Base-by-base conservation (phyloP, 2,329 filamentous ascomycete genomes). In the Talaromyces sp. region DNA sequence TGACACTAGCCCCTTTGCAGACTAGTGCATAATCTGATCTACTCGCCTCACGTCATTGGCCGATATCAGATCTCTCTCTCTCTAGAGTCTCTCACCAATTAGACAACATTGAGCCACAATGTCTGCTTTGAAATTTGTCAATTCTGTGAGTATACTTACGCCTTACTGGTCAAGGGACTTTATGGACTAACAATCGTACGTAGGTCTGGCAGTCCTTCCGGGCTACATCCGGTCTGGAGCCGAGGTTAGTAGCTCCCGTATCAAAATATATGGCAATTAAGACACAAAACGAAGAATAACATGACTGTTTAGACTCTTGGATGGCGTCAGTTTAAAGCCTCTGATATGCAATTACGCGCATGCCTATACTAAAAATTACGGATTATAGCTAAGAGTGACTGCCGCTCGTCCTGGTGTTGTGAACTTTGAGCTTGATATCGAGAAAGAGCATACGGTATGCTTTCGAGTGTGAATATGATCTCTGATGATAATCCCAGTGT, bases 151-250 rank as follows among this genome's bases (percentile, higher is more conserved):
- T 70, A n/a, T 61, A 9, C 2, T 31, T 52, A 40, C 5, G 3
- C 5, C 21, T 36, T 6, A 19, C 13, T 9, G 9, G 19, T 7
- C 1, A 5, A 7, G 5, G 7, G 8, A 0, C 2, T 37, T 19
- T 39, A 7, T 9, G 5, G 31, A 17, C 43, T 59, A 25, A 59
- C 22, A n/a, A 9, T 45, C 21, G 55, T 51, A 39, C 59, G 11
- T 59, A 94, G 90, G 90, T 95, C 48, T 83, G 91, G 79, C 88
- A 89, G 71, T 92, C 89, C 1, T 97, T 97, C 73, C 84, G 89
- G 77, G 83, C 84, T 64, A 89, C 90, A 63, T 96, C 91, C 5
- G 92, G 92, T 6, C 77, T 97, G 19, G 93, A 97, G 73, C 91
- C 91, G 71, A 89, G 89, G 92, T 96, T 78, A 65, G 73, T 63